phyloP scores from a whole-genome alignment of 305 asterid genomes.

The Stenogyne calaminthoides region DNA sequence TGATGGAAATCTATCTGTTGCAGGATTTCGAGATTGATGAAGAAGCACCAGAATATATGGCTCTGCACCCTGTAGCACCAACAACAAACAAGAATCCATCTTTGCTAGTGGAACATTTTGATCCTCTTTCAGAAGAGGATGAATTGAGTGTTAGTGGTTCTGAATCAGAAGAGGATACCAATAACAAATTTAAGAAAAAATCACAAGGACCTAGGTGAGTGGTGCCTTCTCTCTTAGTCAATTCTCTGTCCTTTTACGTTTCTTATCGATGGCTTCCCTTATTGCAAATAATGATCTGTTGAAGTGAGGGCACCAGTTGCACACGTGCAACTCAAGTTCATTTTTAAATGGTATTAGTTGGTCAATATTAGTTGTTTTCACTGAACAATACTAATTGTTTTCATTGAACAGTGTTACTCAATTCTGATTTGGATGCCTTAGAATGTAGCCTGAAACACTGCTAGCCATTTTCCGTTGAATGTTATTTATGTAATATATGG shows the following conservation, averaged over 20 bases:
- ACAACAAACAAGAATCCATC: slow-evolving; percentile 54
- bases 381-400: too few species aligned
- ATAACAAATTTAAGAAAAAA: slow-evolving; percentile 44
- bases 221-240: neutral
- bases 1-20: slow-evolving; percentile 22
- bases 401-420: too few species aligned
- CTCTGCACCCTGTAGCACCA: slow-evolving; percentile 76
- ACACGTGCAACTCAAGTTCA: too few species aligned
- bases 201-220: slow-evolving; percentile 65
- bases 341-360: too few species aligned
- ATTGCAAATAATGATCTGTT: neutral
- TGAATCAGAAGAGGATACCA: slow-evolving; percentile 56
- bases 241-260: neutral
- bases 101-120: slow-evolving; percentile 85
- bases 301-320: neutral
- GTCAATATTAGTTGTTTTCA: too few species aligned
- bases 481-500: neutral
- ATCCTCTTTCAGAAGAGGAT: slow-evolving; percentile 59
- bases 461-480: neutral
- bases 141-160: slow-evolving; percentile 57
- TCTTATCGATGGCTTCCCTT: neutral
- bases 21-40: slow-evolving; percentile 93
- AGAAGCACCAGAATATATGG: slow-evolving; percentile 62
- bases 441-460: too few species aligned
- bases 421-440: too few species aligned